phyloP scores from a whole-genome alignment of 192 early-diverging fungal species.

The Phycomyces blakesleeanus region DNA sequence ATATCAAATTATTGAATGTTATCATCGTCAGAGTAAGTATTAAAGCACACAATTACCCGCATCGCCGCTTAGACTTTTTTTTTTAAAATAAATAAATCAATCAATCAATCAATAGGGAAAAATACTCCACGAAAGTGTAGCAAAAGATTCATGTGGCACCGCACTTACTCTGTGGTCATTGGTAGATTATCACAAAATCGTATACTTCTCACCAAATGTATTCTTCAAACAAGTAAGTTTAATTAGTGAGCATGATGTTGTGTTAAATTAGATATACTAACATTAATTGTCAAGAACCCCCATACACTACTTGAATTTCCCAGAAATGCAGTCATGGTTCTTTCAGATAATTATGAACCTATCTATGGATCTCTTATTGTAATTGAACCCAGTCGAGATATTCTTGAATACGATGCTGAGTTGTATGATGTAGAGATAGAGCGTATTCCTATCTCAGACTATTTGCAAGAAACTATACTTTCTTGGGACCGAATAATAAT shows the following conservation, averaged over 20 bases:
- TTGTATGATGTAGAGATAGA: no score
- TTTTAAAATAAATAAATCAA: no score
- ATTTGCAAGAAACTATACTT: background rate
- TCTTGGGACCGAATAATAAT: background rate
- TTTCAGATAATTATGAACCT: background rate
- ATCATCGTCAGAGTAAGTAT: no score
- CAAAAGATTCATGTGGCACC: constrained; percentile 3
- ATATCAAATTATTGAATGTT: background rate
- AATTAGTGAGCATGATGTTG: background rate
- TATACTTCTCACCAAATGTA: constrained; percentile 14
- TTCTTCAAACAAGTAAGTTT: constrained; percentile 10
- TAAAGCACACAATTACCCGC: no score
- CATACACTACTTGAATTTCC: background rate
- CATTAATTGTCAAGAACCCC: background rate
- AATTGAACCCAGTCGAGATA: background rate
- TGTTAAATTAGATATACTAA: background rate
- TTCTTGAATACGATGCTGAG: background rate
- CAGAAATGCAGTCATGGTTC: background rate
- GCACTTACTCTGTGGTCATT: constrained; percentile 9
- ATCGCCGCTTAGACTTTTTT: no score
- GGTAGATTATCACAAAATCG: constrained; percentile 12
- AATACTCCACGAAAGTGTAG: background rate
- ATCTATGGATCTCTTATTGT: background rate
- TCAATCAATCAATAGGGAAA: no score
- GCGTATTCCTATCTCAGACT: background rate